Conservation (phyloP, 2,329 filamentous ascomycete genomes). For the Knufia fluminis region DNA sequence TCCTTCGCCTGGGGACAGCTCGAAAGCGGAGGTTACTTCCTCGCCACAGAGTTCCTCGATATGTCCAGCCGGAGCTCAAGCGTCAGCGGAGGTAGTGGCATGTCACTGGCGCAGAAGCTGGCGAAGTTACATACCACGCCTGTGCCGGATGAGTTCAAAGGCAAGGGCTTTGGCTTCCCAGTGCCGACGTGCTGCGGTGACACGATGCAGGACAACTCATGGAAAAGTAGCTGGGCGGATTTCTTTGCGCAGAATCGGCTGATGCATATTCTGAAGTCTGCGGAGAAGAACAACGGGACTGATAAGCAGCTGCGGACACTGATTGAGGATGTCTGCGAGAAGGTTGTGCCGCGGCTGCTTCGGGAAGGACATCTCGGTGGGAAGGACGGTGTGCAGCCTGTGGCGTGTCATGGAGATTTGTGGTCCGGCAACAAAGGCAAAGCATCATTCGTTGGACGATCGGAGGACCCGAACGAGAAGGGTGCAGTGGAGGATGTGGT, state of each 20-base stretch:
- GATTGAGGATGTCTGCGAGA: conserved; percentile 54
- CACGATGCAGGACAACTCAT: conserved; percentile 71
- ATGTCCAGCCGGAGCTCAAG: conserved; percentile 37
- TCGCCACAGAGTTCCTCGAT: conserved; percentile 73
- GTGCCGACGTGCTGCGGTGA: conserved; percentile 78
- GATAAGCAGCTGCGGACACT: conserved; percentile 54
- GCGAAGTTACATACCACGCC: conserved; percentile 69
- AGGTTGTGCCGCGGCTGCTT: conserved; percentile 68
- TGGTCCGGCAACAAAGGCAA: conserved; percentile 77
- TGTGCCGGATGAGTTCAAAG: conserved; percentile 47
- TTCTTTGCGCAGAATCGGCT: conserved; percentile 76
- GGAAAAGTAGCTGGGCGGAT: conserved; percentile 64
- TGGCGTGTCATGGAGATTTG: conserved; percentile 83
- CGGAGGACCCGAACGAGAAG: conserved; percentile 23
- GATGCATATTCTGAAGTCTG: conserved; percentile 51
- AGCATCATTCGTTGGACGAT: conserved; percentile 43
- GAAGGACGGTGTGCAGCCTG: conserved; percentile 55
- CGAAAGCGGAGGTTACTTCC: conserved; percentile 42
- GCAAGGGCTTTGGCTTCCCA: conserved; percentile 71
- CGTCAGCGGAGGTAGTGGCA: conserved; percentile 41
- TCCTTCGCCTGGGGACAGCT: conserved; percentile 63
- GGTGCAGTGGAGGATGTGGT: conserved; percentile 59
- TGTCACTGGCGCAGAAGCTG: conserved; percentile 63
- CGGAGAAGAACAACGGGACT: conserved; percentile 51
- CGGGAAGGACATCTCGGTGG: conserved; percentile 56